Conservation (phyloP, 371 early-diverging fungal genomes). For the Batkoa obscura region DNA sequence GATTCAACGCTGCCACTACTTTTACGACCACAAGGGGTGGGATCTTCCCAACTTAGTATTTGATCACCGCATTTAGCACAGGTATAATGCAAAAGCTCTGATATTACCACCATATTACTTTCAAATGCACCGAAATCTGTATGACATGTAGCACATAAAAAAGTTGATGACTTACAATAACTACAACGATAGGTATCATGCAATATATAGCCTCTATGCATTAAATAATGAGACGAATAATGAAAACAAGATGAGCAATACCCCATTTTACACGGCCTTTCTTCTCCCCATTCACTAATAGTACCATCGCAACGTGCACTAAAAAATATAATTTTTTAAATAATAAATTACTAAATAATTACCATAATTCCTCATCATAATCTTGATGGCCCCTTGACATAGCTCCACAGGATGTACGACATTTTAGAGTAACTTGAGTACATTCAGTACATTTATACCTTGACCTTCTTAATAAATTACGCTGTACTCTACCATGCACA, state of each 20-base stretch:
- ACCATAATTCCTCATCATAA: constrained; percentile 1
- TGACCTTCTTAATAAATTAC: background rate
- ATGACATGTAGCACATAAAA: background rate
- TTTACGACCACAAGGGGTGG: background rate
- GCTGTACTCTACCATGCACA: background rate
- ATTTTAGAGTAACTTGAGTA: background rate
- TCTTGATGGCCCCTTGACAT: background rate
- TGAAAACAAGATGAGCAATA: background rate
- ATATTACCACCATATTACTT: background rate
- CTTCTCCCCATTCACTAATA: background rate
- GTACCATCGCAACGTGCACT: constrained; percentile 1
- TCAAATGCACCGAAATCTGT: background rate
- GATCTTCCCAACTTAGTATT: background rate
- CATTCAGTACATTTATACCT: background rate
- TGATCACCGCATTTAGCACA: background rate
- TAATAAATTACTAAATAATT: too few relatives aligned
- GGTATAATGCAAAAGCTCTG: background rate
- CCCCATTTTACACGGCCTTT: background rate
- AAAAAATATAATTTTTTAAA: too few relatives aligned
- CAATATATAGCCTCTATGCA: background rate
- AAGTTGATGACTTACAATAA: background rate
- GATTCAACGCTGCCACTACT: background rate
- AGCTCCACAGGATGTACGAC: background rate
- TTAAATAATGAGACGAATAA: background rate
- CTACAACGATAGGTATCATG: background rate